Conservation (phyloP, 148 eudicot species). For the Pouteria glomerata region DNA sequence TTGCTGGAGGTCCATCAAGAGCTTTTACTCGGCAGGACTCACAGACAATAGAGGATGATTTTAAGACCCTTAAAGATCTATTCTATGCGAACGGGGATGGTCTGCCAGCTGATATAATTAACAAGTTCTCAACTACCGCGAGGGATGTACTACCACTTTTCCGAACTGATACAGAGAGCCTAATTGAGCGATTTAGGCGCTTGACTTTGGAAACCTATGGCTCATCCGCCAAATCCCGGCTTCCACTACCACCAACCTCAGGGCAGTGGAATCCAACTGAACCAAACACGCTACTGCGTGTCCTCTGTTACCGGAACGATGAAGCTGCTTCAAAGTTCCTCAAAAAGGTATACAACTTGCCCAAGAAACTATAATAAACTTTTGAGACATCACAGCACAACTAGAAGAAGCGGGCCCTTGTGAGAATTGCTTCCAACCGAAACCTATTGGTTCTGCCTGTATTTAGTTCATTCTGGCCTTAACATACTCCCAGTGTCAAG, state of each 20-base stretch:
- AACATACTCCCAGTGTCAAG: background rate
- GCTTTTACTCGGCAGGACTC: constrained; percentile 66
- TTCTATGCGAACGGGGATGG: constrained; percentile 97
- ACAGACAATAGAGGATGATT: constrained; percentile 76
- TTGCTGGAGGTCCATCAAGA: constrained; percentile 92
- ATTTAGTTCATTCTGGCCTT: background rate
- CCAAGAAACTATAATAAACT: constrained; percentile 58
- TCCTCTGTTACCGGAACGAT: constrained; percentile 84
- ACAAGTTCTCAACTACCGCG: constrained; percentile 66
- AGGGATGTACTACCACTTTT: constrained; percentile 85
- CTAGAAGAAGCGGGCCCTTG: background rate
- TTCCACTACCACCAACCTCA: constrained; percentile 87
- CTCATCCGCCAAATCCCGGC: constrained; percentile 71
- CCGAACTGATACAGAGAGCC: constrained; percentile 61
- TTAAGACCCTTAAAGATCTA: constrained; percentile 71
- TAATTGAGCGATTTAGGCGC: constrained; percentile 69
- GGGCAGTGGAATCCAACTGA: constrained; percentile 88
- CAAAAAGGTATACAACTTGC: constrained; percentile 80
- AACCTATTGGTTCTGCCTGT: constrained; percentile 8
- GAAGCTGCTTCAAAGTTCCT: constrained; percentile 80
- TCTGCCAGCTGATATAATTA: constrained; percentile 63
- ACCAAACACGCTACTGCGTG: constrained; percentile 88
- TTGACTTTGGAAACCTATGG: constrained; percentile 69
- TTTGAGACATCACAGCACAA: background rate
- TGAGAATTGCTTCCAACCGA: background rate